Percentiles rank a stretch among this genome's conserved stretches.
Conservation (phyloP, 2,329 filamentous ascomycete species). For the Colletotrichum aenigma region DNA sequence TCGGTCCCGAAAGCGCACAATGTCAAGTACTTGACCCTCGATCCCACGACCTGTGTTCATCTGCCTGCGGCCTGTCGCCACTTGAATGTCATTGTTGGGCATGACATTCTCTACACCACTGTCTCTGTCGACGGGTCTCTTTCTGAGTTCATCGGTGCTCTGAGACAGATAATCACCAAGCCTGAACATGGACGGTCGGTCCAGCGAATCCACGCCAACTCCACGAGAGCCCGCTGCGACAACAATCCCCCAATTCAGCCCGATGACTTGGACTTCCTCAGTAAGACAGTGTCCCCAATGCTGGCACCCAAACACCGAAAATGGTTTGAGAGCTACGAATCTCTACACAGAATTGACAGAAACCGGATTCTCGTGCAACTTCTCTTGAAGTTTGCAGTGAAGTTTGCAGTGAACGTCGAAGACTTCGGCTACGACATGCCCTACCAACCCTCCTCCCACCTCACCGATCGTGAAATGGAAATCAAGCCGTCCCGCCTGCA, state of each 20-base stretch:
- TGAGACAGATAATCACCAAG: neutral
- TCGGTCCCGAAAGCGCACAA: neutral
- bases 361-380: neutral
- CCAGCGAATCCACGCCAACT: neutral
- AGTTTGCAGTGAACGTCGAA: neutral
- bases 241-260: neutral
- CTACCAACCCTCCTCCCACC: neutral
- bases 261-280: neutral
- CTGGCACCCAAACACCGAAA: neutral
- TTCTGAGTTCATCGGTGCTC: neutral
- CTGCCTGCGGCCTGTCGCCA: neutral
- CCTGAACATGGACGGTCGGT: neutral
- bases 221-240: neutral
- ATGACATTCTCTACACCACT: neutral
- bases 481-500: neutral
- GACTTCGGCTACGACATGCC: neutral
- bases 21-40: neutral
- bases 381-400: neutral
- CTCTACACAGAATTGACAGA: accelerated
- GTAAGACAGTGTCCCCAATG: neutral
- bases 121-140: accelerated
- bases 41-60: neutral
- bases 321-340: neutral
- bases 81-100: neutral
- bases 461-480: neutral